Base-by-base conservation (phyloP, 192 early-diverging fungal species). In the Podila clonocystis region DNA sequence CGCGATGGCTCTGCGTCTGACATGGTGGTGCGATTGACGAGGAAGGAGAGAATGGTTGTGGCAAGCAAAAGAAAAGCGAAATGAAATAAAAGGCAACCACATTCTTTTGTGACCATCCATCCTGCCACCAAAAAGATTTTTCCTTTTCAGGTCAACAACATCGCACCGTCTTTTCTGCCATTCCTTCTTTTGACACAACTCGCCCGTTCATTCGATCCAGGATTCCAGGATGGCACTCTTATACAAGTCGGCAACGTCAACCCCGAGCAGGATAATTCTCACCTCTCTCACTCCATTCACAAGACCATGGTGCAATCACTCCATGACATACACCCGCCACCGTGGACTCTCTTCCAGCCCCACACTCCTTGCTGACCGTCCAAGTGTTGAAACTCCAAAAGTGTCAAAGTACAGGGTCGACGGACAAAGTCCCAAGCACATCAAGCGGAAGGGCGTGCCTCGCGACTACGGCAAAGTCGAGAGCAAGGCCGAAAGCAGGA, bases 1-100 rank as follows among this genome's bases (percentile, higher is more conserved):
- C 30, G 68, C 22, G 50, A 50, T 29, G 64, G 11, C 29, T 70
- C 68, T 33, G 58, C 38, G 22, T 63, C 68, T 11, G 67, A 65
- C 66, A 76, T 76, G 29, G 19, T 22, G 19, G 2, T 28, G 29
- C 34, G 22, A 26, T 9, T 57, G 48, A 24, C 9, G 15, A 13
- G n/a, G 28, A 13, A 15, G 12, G 48, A 52, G 48, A 17, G 41
- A 48, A 28, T 45, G 41, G 8, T 50, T 57, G 29, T 24, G 20
- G 29, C 12, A 36, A 20, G 30, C 3, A 26, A 26, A 50, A 49
- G 31, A 58, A n/a, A 49, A 22, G 15, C 6, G 9, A 49, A 45
- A 19, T 33, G 17, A 3, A 45, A 34, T 30, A 26, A 6, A 50
- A 48, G 2, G 29, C 15, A 30, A 34, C 33, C 30, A 19, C 20